Conservation (phyloP, 2,329 filamentous ascomycete species). For the Ascocoryne sarcoides region DNA sequence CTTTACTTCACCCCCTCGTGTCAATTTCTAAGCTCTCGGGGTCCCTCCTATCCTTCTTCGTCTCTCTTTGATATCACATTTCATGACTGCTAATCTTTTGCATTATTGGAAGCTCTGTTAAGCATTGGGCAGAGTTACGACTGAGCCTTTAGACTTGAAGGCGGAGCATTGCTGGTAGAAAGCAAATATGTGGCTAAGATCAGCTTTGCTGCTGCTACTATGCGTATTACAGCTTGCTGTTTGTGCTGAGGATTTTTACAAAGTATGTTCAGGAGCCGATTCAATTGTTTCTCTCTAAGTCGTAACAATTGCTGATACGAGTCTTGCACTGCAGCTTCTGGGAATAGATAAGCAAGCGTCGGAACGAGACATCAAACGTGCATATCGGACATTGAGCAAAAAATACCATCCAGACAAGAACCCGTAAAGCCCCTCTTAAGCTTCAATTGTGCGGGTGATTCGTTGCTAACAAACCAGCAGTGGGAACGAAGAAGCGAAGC, state of each 20-base stretch:
- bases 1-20: too few species aligned
- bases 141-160: too few species aligned
- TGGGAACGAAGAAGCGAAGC: conserved; percentile 67
- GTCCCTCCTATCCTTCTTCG: background rate
- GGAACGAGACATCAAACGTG: conserved; percentile 85
- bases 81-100: conserved; percentile 8
- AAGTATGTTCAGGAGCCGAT: conserved; percentile 37
- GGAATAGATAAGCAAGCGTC: conserved; percentile 70
- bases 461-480: conserved; percentile 35
- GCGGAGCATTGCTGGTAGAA: conserved; percentile 12
- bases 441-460: background rate
- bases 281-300: background rate
- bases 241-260: conserved; percentile 69
- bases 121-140: too few species aligned
- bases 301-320: conserved; percentile 12
- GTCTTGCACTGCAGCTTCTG: conserved; percentile 58
- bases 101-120: too few species aligned
- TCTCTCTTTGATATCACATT: conserved; percentile 12
- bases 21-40: too few species aligned
- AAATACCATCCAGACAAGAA: conserved; percentile 98
- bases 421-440: conserved; percentile 51
- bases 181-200: conserved; percentile 41
- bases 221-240: conserved; percentile 44
- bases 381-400: conserved; percentile 86
- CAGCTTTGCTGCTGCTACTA: conserved; percentile 43